Evolutionary conservation across 2,329 filamentous ascomycete species (phyloP).

Genomic region (Colletotrichum acutatum): DNA sequence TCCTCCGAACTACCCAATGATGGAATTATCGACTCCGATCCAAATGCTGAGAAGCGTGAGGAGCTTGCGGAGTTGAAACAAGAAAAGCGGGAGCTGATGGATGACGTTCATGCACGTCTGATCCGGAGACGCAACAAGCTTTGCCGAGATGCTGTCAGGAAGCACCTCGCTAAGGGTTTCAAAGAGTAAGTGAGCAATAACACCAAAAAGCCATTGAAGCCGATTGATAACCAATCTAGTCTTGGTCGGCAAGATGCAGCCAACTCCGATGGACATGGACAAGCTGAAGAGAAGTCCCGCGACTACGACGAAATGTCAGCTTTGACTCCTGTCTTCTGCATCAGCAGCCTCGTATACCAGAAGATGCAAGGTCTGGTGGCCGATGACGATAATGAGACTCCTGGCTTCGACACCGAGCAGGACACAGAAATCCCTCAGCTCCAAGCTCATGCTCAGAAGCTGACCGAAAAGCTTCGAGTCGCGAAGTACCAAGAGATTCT

Average conservation of each 20-base stretch:
- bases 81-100: neutral
- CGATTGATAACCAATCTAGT: slow-evolving; percentile 50
- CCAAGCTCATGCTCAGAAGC: slow-evolving; percentile 57
- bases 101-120: slow-evolving; percentile 43
- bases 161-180: slow-evolving; percentile 40
- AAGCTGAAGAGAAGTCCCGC: slow-evolving; percentile 41
- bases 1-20: rapidly evolving
- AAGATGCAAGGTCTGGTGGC: slow-evolving; percentile 61
- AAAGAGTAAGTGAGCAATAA: slow-evolving; percentile 59
- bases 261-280: neutral
- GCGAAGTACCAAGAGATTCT: slow-evolving; percentile 6
- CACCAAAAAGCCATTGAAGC: slow-evolving; percentile 45
- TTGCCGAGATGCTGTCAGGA: slow-evolving; percentile 46
- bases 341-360: slow-evolving; percentile 72
- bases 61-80: neutral
- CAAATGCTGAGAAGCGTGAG: neutral
- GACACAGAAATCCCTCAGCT: slow-evolving; percentile 71
- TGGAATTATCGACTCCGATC: neutral
- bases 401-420: slow-evolving; percentile 62
- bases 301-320: slow-evolving; percentile 68
- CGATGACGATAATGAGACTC: slow-evolving; percentile 43
- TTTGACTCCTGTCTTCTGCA: slow-evolving; percentile 71
- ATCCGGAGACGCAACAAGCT: slow-evolving; percentile 67
- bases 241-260: neutral
- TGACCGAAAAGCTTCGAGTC: slow-evolving; percentile 17